Evolutionary conservation across 1,284 basidiomycete species (phyloP), one percentile per base, ranked within the genome.

Genomic region (Ceratobasidium sp.): DNA sequence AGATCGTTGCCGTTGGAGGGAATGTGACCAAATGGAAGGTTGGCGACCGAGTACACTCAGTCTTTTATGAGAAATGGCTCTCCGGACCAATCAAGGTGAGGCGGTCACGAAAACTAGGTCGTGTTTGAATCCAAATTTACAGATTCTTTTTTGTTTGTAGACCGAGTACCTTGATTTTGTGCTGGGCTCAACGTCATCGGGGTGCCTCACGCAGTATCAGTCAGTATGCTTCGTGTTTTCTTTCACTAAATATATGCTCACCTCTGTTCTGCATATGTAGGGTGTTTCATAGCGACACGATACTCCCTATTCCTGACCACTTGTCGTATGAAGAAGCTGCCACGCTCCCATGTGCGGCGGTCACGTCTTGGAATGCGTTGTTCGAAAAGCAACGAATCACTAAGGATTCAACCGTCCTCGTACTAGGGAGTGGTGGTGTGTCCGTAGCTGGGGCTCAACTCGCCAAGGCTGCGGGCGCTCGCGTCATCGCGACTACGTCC

Each of bases 401-500:
- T 79, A 86, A 85, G 10, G 88, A 88, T 5, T 87, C 89, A 77
- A 84, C 83, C n/a, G 88, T 91, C 53, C 85, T 92, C 20, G 86
- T 90, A 13, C 85, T 89, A 28, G 90, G 90, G 4, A 91, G 90
- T 0, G 91, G 90, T 4, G 90, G 90, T 53, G 90, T 91, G 18
- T 90, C 89, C 1, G 87, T 89, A 39, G 87, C 89, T 81, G 88
- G 84, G 40, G 81, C 88, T 0, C 90, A 91, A 82, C 85, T 92
- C 58, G 91, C 90, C 0, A 84, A 88, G 23, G 89, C 89, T 0
- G 86, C 88, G 0, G 91, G 91, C 18, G 90, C 90, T 1, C 87
- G 83, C 4, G 90, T 90, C 26, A 91, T 93, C 78, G 86, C 87
- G 28, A 91, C 90, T 0, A 91, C 90, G 0, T 91, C 90, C 0